Evolutionary conservation across 768 basidiomycete species (phyloP).

Genomic region (Paxillus rubicundulus): DNA sequence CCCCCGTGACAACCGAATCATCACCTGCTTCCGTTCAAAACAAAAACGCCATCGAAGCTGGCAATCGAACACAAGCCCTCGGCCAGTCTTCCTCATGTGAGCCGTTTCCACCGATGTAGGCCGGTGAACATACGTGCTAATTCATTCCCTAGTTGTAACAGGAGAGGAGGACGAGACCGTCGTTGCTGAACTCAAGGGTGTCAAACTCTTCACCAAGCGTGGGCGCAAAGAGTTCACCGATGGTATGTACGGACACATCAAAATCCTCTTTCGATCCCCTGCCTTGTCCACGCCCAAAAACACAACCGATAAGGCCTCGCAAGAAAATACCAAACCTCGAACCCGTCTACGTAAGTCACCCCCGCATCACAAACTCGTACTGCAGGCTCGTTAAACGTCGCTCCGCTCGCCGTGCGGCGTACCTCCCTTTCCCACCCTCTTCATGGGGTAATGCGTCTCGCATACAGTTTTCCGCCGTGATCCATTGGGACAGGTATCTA

Average conservation of each 20-base stretch:
- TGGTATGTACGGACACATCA: slow-evolving; percentile 60
- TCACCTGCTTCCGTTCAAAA: not conserved
- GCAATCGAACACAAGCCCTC: not conserved
- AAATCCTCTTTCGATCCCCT: slow-evolving; percentile 44
- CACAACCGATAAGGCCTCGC: not conserved
- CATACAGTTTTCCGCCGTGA: slow-evolving; percentile 65
- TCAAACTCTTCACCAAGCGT: slow-evolving; percentile 48
- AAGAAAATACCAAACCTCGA: slow-evolving; percentile 13
- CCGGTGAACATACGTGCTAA: slow-evolving; percentile 1
- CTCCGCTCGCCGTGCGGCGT: slow-evolving; percentile 3
- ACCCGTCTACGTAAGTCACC: slow-evolving; percentile 32
- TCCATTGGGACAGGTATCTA: slow-evolving; percentile 65
- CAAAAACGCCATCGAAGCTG: not conserved
- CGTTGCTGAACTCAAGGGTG: slow-evolving; percentile 55
- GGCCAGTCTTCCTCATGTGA: slow-evolving; percentile 17
- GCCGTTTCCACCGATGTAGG: slow-evolving; percentile 2
- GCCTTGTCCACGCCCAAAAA: not conserved
- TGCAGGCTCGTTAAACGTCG: slow-evolving; percentile 17
- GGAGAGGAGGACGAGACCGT: slow-evolving; percentile 67
- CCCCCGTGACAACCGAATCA: not conserved
- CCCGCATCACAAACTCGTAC: slow-evolving; percentile 17
- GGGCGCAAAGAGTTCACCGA: slow-evolving; percentile 50
- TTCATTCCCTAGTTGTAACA: slow-evolving; percentile 35
- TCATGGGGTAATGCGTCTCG: not conserved
- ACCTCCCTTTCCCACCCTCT: not conserved